Evolutionary conservation across 2,329 filamentous ascomycete genomes (phyloP).

Genomic region (Fusarium nygamai): DNA sequence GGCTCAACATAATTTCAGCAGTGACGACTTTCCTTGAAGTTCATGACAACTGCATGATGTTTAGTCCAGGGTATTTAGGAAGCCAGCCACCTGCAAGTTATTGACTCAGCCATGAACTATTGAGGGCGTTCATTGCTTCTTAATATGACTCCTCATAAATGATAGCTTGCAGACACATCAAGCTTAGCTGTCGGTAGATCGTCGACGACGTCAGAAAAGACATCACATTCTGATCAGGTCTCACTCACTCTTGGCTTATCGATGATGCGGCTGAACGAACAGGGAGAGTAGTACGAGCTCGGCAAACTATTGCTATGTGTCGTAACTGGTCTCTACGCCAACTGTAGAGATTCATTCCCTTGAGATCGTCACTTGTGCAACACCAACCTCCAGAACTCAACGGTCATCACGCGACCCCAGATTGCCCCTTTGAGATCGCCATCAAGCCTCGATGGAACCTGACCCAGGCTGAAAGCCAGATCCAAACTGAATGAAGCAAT

Average conservation of each 20-base stretch:
- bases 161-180: neutral
- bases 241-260: neutral
- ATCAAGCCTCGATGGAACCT: neutral
- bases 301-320: neutral
- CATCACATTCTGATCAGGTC: neutral
- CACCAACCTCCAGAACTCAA: neutral
- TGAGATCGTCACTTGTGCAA: conserved; percentile 3
- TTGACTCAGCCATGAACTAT: neutral
- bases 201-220: neutral
- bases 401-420: neutral
- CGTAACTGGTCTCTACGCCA: conserved; percentile 3
- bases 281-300: neutral
- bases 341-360: neutral
- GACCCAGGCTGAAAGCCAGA: neutral
- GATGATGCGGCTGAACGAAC: neutral
- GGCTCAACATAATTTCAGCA: neutral
- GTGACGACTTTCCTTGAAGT: neutral
- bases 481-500: neutral
- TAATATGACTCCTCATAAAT: conserved; percentile 5
- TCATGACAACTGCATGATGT: neutral
- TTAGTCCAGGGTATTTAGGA: neutral
- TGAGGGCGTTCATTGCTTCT: neutral
- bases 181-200: neutral
- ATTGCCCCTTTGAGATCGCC: neutral
- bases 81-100: neutral